phyloP scores from a whole-genome alignment of 2,329 filamentous ascomycete species.

The Nectriaceae sp. region DNA sequence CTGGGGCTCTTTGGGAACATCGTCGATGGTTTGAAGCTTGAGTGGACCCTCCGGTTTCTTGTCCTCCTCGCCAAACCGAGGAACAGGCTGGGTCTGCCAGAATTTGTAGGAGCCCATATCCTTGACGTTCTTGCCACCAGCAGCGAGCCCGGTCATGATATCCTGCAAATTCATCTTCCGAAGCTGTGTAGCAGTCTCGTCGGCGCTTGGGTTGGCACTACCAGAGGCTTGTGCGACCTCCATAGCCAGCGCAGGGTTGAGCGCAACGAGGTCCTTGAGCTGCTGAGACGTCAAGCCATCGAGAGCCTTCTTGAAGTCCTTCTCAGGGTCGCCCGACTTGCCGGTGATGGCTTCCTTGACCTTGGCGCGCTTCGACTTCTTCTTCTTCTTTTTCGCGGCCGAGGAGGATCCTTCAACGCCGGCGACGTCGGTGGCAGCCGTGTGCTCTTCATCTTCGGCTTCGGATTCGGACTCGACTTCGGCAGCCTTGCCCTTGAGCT shows the following conservation, averaged over 20 bases:
- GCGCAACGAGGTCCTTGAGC: constrained; percentile 65
- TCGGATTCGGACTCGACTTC: constrained; percentile 51
- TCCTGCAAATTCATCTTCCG: constrained; percentile 69
- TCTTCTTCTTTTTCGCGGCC: constrained; percentile 60
- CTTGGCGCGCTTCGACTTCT: constrained; percentile 67
- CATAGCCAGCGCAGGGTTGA: constrained; percentile 72
- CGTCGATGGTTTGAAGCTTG: constrained; percentile 74
- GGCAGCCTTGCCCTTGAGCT: constrained; percentile 47
- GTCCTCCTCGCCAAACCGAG: constrained; percentile 68
- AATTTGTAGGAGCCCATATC: constrained; percentile 98
- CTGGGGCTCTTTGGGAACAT: constrained; percentile 76
- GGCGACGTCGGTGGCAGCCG: constrained; percentile 34
- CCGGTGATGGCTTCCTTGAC: constrained; percentile 48
- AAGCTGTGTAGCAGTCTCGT: constrained; percentile 53
- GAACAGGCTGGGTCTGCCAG: constrained; percentile 96
- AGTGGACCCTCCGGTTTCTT: constrained; percentile 79
- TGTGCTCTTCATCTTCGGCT: constrained; percentile 39
- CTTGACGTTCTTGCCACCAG: constrained; percentile 85
- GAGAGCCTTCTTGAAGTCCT: constrained; percentile 52
- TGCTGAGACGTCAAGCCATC: constrained; percentile 57
- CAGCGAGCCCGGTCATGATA: constrained; percentile 73
- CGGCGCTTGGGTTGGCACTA: constrained; percentile 37
- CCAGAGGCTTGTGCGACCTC: constrained; percentile 47
- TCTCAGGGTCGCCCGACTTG: constrained; percentile 37
- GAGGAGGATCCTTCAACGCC: constrained; percentile 26